phyloP scores from a whole-genome alignment of 805 yeast genomes.

The Candida maltosa region DNA sequence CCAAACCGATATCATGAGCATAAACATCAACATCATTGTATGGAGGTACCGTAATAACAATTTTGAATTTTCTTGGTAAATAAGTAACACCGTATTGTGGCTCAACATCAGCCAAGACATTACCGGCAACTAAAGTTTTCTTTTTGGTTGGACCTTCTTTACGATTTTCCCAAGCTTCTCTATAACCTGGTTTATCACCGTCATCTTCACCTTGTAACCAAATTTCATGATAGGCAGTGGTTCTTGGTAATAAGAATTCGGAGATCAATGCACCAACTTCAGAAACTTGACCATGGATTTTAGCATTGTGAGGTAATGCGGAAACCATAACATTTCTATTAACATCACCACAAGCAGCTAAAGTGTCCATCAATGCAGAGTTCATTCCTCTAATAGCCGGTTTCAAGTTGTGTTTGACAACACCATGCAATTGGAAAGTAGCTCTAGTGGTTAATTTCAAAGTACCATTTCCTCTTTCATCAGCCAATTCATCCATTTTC shows the following conservation, averaged over 20 bases:
- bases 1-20: slow-evolving; percentile 90
- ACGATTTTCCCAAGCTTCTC: slow-evolving; percentile 60
- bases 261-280: slow-evolving; percentile 63
- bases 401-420: slow-evolving; percentile 84
- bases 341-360: slow-evolving; percentile 98
- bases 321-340: slow-evolving; percentile 92
- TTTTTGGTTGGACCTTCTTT: slow-evolving; percentile 75
- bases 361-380: slow-evolving; percentile 83
- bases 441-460: slow-evolving; percentile 95
- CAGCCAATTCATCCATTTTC: slow-evolving; percentile 75
- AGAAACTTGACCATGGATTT: slow-evolving; percentile 74
- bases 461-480: slow-evolving; percentile 86
- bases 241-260: slow-evolving; percentile 80
- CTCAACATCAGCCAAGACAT: slow-evolving; percentile 76
- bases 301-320: slow-evolving; percentile 84
- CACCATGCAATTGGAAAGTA: slow-evolving; percentile 93
- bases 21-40: slow-evolving; percentile 95
- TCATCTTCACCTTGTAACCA: slow-evolving; percentile 89
- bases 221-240: slow-evolving; percentile 95
- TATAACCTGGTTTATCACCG: slow-evolving; percentile 64
- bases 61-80: slow-evolving; percentile 92
- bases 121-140: slow-evolving; percentile 83
- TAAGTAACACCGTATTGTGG: slow-evolving; percentile 86
- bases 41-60: slow-evolving; percentile 93
- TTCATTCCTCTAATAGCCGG: slow-evolving; percentile 93